Evolutionary conservation across 192 early-diverging fungal genomes (phyloP), one percentile per base, ranked within the genome.

Genomic region (Mortierella hygrophila): DNA sequence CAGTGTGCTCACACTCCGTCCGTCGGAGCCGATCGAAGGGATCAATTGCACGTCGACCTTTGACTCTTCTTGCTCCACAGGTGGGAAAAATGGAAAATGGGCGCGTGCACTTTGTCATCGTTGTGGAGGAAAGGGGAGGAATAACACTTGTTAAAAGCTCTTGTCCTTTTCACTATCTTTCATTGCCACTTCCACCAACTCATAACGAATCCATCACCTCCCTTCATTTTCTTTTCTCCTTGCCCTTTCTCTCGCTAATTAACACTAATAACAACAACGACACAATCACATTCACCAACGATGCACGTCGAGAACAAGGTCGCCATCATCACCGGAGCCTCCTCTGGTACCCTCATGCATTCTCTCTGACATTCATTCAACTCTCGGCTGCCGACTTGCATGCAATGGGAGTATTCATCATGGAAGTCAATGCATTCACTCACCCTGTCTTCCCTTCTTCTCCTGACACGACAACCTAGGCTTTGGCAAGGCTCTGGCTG

Each of bases 251-350:
- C 16, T 18, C 49, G 18, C 0, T 73, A 15, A 32, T 73, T 11
- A 9, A 40, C 40, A 21, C n/a, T 18, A 15, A 0, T 9, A 26
- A 23, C 18, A 18, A 49, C 47, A 20, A 18, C 6, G 8, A 16
- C 9, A 21, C 29, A 26, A 7, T 23, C 23, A 26, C 37, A 40
- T 21, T 68, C 60, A 65, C 32, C n/a, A 21, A 69, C 21, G 29
- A 80, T 80, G 78, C 70, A 70, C 38, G 75, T 88, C 37, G 55
- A 74, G 8, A 89, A 84, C 80, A 94, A 93, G 65, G 89, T 93
- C 32, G 93, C 91, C 1, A 87, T 95, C 74, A 91, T 95, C 77
- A 95, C 94, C 11, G 94, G 94, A n/a, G 91, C 89, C 11, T 88
- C 93, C 20, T 91, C 92, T 4, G 94, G 78, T 72, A 49, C 29